Evolutionary conservation across 2,329 filamentous ascomycete genomes (phyloP), one percentile per base, ranked within the genome.

Genomic region (Sclerotinia spermophila): DNA sequence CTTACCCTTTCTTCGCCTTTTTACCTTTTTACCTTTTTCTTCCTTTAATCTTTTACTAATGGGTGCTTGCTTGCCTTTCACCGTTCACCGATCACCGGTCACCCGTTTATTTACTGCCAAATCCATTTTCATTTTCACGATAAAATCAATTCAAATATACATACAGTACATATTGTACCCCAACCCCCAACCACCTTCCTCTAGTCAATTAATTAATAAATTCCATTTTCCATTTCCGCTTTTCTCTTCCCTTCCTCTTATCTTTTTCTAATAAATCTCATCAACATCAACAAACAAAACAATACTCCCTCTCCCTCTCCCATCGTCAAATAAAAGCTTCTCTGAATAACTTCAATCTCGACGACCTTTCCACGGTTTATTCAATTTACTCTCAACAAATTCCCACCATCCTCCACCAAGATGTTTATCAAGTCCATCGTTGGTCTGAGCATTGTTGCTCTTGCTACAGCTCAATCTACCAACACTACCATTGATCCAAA

Each of bases 371-470:
- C n/a, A 15, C 3, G 38, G 30, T 42, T 19, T 21, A 30, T 60
- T 19, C 21, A 30, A 21, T 71, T 56, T 33, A 66, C 21, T 51
- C 38, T 60, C 55, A 59, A 45, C 55, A 4, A 45, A 48, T 40
- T 21, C 3, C 11, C 44, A 42, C 38, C 35, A 48, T 53, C 17
- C 35, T 19, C 45, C 44, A 38, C 42, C 58, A 77, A 75, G 70
- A 79, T 79, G 78, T 73, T 78, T 64, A 72, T 72, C 71, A 77
- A 75, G 38, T 75, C 77, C 17, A 67, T 73, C 27, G 72, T 76
- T 72, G 75, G 74, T 42, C 74, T 78, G 40, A 74, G 76, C 62
- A 67, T 79, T 13, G 64, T 78, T 61, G 75, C 76, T 71, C 69
- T 73, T 71, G 75, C 72, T 48, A 73, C 73, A 51, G 73, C 72